These are phyloP conservation scores for Cyphellophora europaea DNA, from an alignment of 2,329 filamentous ascomycete genomes.

Conservation along the genomic window DNA sequence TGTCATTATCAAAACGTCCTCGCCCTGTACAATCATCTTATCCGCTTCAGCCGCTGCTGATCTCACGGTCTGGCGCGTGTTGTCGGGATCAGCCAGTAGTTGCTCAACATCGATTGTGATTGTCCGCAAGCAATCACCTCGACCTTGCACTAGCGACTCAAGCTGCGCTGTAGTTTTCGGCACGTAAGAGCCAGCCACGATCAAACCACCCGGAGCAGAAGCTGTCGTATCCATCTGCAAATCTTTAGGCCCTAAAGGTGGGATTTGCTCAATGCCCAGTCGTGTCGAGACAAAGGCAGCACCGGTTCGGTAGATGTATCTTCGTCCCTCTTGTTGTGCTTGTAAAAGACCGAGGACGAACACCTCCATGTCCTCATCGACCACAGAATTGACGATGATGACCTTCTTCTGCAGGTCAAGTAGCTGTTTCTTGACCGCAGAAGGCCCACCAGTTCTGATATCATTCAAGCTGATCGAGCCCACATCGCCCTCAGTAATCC, in stretches of 20 bases:
- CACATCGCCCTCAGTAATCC: conserved; percentile 29
- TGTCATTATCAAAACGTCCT: conserved; percentile 52
- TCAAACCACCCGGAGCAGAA: conserved; percentile 36
- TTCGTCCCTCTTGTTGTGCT: conserved; percentile 30
- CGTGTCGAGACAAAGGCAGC: conserved; percentile 41
- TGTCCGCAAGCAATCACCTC: conserved; percentile 32
- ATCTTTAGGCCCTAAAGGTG: conserved; percentile 39
- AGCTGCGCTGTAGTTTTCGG: conserved; percentile 51
- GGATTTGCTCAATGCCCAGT: conserved; percentile 43
- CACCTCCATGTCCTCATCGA: conserved; percentile 47
- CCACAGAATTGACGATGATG: conserved; percentile 44
- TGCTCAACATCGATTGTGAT: conserved; percentile 41
- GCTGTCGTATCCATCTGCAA: conserved; percentile 27
- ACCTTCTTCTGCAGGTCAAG: conserved; percentile 29
- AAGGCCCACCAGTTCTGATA: conserved; percentile 37
- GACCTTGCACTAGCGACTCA: conserved; percentile 29
- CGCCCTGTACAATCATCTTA: conserved; percentile 31
- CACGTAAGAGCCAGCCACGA: conserved; percentile 50
- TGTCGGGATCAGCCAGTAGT: conserved; percentile 28
- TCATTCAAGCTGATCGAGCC: conserved; percentile 37
- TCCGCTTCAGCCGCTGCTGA: conserved; percentile 30
- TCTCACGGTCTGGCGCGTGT: conserved; percentile 21
- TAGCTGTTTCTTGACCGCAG: conserved; percentile 33
- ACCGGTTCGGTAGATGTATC: conserved; percentile 37
- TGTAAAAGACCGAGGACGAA: conserved; percentile 41